A percentile compares a stretch with the other conserved stretches of the same genome.
These are phyloP conservation scores for Favolaschia claudopus DNA, from an alignment of 768 basidiomycete genomes.

Conservation along the genomic window DNA sequence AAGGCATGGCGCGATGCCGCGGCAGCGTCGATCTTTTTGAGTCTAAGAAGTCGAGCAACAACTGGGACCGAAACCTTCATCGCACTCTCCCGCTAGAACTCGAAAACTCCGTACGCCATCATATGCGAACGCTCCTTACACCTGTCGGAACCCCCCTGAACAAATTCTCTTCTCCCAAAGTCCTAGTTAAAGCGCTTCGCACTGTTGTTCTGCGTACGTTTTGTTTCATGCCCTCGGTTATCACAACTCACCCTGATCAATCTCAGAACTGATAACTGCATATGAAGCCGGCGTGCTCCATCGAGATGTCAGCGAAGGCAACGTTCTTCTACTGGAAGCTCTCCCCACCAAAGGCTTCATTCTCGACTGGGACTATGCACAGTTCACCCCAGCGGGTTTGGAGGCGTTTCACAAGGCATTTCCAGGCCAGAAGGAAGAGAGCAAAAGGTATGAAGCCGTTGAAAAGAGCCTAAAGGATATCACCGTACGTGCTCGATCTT, in stretches of 20 bases:
- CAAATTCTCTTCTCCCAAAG: not conserved
- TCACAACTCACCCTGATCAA: not conserved
- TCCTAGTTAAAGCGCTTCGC: not conserved
- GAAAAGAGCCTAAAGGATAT: conserved; percentile 2
- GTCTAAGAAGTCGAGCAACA: too few relatives aligned
- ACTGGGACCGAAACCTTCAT: not conserved
- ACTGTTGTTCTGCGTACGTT: conserved; percentile 3
- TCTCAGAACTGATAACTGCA: conserved; percentile 5
- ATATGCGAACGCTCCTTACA: conserved; percentile 7
- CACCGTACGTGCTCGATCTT: not conserved
- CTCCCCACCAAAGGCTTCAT: not conserved
- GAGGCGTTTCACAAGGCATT: not conserved
- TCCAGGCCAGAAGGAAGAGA: not conserved
- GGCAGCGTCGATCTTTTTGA: conserved; percentile 11
- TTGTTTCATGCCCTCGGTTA: not conserved
- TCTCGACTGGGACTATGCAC: conserved; percentile 10
- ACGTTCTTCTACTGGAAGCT: not conserved
- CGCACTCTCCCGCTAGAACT: too few relatives aligned
- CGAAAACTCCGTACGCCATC: not conserved
- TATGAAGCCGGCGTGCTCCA: conserved; percentile 9
- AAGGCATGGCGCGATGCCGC: conserved; percentile 12
- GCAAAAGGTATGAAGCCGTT: not conserved
- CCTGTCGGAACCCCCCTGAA: conserved; percentile 14
- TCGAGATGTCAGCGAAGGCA: conserved; percentile 17
- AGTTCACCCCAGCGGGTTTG: not conserved